Base-by-base conservation (phyloP, 2,329 filamentous ascomycete genomes). In the Neopestalotiopsis sp. region DNA sequence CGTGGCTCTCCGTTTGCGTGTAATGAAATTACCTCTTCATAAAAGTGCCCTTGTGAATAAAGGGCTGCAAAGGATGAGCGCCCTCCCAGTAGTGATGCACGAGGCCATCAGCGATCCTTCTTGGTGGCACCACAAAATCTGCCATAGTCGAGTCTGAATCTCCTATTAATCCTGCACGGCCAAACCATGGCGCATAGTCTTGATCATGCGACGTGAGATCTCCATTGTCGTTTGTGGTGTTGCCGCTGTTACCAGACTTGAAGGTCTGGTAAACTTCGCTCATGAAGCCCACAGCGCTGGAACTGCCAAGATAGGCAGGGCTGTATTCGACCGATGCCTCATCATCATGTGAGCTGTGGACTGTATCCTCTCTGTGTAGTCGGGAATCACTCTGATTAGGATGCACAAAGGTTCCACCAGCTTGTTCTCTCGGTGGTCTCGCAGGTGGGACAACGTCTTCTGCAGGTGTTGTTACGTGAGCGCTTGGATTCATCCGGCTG, bases 81-180 rank as follows among this genome's bases (percentile, higher is more conserved):
- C 45, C n/a, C 45, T 53, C 45, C 45, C 45, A 53, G 45, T 53
- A 53, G 45, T 53, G 17, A 7, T 10, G 9, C 9, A 53, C 5
- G 7, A 53, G 45, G 17, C 6, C 45, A 7, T 53, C 45, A n/a
- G 45, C 45, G 9, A 53, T 20, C 17, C 6, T 53, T 53, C 45
- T 53, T n/a, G 45, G 45, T n/a, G 45, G 45, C 17, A 53, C n/a
- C 17, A 53, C 45, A 53, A 53, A 53, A 53, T 53, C 45, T 53
- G 45, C 45, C 45, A 53, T 53, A 6, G 10, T 20, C 17, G 45
- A 53, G n/a, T 53, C 1, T 3, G 5, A 53, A 9, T 53, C 45
- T 17, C n/a, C 45, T 17, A 53, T 20, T 7, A 17, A n/a, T 53
- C 45, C 45, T 53, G 45, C 45, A 53, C n/a, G 45, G n/a, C 45